These are phyloP conservation scores for Mycena maculata DNA, from an alignment of 768 basidiomycete species.

Conservation along the genomic window DNA sequence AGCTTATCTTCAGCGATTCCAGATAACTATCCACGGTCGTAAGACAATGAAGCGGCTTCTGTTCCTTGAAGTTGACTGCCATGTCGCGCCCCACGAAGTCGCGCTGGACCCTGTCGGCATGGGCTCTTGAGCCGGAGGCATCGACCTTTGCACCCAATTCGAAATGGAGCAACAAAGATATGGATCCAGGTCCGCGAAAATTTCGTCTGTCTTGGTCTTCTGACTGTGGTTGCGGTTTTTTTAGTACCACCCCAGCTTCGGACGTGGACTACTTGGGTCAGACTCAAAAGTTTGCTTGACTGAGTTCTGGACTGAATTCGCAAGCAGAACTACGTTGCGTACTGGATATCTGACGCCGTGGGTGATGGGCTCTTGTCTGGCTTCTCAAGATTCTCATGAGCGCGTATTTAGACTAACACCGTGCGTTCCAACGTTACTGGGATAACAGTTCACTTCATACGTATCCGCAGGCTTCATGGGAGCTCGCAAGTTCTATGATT, in stretches of 20 bases:
- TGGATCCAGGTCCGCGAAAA: constrained; percentile 84
- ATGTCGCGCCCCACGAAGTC: constrained; percentile 26
- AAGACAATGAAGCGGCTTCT: constrained; percentile 5
- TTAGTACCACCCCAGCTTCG: constrained; percentile 60
- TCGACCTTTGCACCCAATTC: constrained; percentile 68
- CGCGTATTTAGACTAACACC: constrained; percentile 20
- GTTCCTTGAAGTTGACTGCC: constrained; percentile 16
- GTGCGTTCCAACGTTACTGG: constrained; percentile 1
- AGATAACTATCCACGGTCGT: neutral
- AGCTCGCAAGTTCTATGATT: constrained; percentile 79
- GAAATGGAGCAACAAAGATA: constrained; percentile 79
- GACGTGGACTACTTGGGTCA: constrained; percentile 71
- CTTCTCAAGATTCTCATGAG: neutral
- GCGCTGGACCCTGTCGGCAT: constrained; percentile 50
- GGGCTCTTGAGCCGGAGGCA: constrained; percentile 64
- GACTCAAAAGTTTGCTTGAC: neutral
- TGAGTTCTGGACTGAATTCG: neutral
- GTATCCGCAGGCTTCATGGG: constrained; percentile 59
- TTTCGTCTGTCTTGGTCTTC: too few relatives aligned
- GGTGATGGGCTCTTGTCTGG: constrained; percentile 26
- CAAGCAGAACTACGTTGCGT: constrained; percentile 64
- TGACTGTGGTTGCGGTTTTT: too few relatives aligned
- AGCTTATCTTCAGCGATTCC: neutral
- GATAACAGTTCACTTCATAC: constrained; percentile 38
- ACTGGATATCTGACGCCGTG: constrained; percentile 68